phyloP scores from a whole-genome alignment of 176 grass and related monocot species.

The Phoenix dactylifera region DNA sequence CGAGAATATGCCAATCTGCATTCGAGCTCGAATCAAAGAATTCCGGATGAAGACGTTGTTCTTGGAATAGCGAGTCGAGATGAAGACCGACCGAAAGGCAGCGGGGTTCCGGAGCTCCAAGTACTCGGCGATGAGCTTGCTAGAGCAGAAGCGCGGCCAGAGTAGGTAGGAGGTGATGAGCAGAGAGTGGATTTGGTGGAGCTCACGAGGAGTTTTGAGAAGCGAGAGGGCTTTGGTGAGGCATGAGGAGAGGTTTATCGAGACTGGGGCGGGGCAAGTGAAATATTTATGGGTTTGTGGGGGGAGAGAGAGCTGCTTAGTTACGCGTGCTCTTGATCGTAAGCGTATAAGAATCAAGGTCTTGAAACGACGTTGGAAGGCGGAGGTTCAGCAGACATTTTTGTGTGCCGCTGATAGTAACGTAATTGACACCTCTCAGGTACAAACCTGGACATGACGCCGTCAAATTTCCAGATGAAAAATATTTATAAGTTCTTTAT shows the following conservation, averaged over 20 bases:
- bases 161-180: neutral
- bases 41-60: neutral
- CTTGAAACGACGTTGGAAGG: too few species aligned
- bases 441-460: too few species aligned
- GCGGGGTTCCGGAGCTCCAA: neutral
- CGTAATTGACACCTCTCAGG: too few species aligned
- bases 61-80: neutral
- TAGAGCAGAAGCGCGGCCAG: neutral
- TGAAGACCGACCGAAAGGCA: neutral
- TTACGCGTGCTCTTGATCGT: neutral
- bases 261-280: neutral
- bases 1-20: neutral
- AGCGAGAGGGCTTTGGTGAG: neutral
- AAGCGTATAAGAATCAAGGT: neutral
- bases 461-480: too few species aligned
- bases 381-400: too few species aligned
- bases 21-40: neutral
- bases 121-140: slow-evolving; percentile 1
- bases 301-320: neutral
- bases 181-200: neutral
- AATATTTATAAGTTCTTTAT: too few species aligned
- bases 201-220: neutral
- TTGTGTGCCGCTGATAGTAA: too few species aligned
- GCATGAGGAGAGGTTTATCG: neutral
- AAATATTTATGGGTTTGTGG: neutral